Base-by-base conservation (phyloP, 331 rosid genomes). In the Malus hybrid region DNA sequence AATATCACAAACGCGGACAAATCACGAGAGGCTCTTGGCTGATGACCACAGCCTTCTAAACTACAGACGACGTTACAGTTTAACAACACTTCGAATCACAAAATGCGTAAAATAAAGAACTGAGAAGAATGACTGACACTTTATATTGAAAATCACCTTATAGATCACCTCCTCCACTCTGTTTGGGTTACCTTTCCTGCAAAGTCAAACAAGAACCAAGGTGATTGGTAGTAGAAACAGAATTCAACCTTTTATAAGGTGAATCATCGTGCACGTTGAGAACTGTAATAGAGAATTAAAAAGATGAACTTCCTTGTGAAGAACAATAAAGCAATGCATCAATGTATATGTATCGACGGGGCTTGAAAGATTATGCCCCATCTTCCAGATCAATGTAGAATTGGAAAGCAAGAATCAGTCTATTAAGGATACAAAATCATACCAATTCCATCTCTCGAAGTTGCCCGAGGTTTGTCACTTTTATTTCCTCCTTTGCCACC, bases 161-260 rank as follows among this genome's bases (percentile, higher is more conserved):
- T 94, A 96, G 68, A 63, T 89, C 78, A 94, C 86, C 99, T 87
- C 84, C 82, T 95, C 99, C 99, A 95, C 78, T 92, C 99, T 29
- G 91, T 89, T 83, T 92, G 99, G 78, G 76, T 57, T 80, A 78
- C 89, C 89, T 90, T 92, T 44, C 86, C 99, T 95, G 85, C 88
- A 83, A 78, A 65, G 80, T 75, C 75, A 83, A 74, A 76, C 46
- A 22, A 70, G 75, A 7, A 61, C 68, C 32, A 11, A 75, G 60
- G 77, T 55, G 48, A 34, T 39, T 56, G 66, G 68, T 70, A 79
- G 73, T 0, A 72, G 30, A 39, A 30, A 14, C 10, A 24, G 66
- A 46, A 50, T 19, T 52, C 19, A 5, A 19, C 22, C 9, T 2
- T 18, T 52, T 24, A 13, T 63, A 48, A 22, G 39, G 56, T 5